Base-by-base conservation (phyloP, 257 asterid genomes). In the Solanum gandarillasii region DNA sequence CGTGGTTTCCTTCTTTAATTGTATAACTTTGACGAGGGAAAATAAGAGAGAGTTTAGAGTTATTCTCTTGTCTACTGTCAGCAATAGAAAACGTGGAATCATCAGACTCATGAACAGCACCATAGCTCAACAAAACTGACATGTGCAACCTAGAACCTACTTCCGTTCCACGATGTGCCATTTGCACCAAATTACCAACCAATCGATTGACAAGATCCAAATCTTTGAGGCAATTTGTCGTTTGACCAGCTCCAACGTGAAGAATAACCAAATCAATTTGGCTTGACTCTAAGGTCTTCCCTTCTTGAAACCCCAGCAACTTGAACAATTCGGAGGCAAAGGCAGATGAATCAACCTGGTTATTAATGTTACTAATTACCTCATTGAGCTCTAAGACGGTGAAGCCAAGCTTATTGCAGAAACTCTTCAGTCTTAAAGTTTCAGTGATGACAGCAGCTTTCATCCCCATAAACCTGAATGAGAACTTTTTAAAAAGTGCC, bases 391-490 rank as follows among this genome's bases (percentile, higher is more conserved):
- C 91, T 70, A 95, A 85, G 68, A 90, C 87, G 25, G 88, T 89
- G 88, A 95, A 84, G 70, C 98, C 99, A 36, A 93, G 90, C 84
- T 74, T 92, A 83, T 83, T 88, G 34, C 94, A 98, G 31, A 96
- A 91, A 27, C 90, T 88, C 88, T 91, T 92, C 92, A 96, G 73
- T 67, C 86, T 86, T 48, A 84, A 85, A 90, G 92, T 91, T 23
- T 92, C 91, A 62, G 95, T 91, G 72, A 95, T 73, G 71, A 95
- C 36, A 87, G 98, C 97, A 75, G 97, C 95, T 89, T 93, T 95
- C 98, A 96, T 89, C 84, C 98, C 99, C 96, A 93, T 94, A 92
- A 96, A 96, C 94, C 99, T 95, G 91, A 90, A 88, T 2, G 71
- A 82, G 29, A 48, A 8, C 10, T 48, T 82, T 78, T 32, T 0